These are phyloP conservation scores for Chaetomiaceae sp. DNA, from an alignment of 2,329 filamentous ascomycete genomes.

Conservation along the genomic window DNA sequence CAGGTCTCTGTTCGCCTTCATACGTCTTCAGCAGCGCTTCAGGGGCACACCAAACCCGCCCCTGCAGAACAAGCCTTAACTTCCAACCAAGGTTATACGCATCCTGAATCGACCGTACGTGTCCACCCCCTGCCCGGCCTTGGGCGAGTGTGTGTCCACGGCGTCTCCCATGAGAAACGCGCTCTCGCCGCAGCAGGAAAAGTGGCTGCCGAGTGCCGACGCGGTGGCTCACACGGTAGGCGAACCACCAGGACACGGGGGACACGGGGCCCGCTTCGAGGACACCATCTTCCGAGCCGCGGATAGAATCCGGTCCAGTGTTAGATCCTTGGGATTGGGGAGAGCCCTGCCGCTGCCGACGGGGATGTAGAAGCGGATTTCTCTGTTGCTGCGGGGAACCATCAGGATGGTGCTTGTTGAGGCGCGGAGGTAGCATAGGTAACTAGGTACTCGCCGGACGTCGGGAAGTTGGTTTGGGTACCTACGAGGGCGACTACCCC, in stretches of 20 bases:
- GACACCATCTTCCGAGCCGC: constrained; percentile 43
- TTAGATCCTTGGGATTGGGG: constrained; percentile 25
- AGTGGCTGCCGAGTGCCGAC: constrained; percentile 58
- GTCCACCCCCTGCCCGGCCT: constrained; percentile 52
- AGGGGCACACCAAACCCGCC: constrained; percentile 37
- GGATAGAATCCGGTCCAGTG: constrained; percentile 55
- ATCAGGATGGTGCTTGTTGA: constrained; percentile 53
- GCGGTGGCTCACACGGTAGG: constrained; percentile 54
- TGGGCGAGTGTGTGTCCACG: constrained; percentile 57
- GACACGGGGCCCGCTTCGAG: constrained; percentile 37
- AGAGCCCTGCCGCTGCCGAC: constrained; percentile 25
- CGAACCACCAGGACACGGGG: constrained; percentile 51
- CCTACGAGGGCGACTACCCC: constrained; percentile 56
- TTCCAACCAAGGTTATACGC: constrained; percentile 43
- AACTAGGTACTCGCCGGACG: constrained; percentile 54
- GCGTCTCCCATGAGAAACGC: constrained; percentile 59
- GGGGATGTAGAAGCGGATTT: constrained; percentile 45
- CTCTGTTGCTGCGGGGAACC: constrained; percentile 54
- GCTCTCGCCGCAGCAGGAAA: constrained; percentile 47
- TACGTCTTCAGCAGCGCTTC: constrained; percentile 46
- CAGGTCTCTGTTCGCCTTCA: constrained; percentile 45
- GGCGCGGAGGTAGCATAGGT: constrained; percentile 44
- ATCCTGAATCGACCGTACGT: constrained; percentile 38
- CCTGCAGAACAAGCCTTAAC: constrained; percentile 25
- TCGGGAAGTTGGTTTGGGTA: constrained; percentile 57